Percentiles rank a stretch among this genome's conserved stretches.
Conservation (phyloP, 352 stramenopile genomes). For the Phytophthora capsici region DNA sequence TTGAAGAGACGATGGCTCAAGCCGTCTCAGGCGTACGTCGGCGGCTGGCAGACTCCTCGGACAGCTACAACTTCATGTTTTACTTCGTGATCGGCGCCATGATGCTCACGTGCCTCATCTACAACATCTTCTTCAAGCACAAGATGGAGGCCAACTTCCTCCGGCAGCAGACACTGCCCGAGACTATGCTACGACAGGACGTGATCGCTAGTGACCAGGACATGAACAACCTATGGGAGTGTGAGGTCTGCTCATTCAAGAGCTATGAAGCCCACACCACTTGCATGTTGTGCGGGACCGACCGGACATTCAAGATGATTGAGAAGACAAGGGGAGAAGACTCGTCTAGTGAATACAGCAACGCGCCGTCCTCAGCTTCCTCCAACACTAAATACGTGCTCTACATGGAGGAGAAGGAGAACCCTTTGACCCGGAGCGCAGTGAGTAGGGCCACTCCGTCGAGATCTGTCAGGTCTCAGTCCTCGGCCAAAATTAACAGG, state of each 20-base stretch:
- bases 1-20: not conserved
- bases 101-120: constrained; percentile 88
- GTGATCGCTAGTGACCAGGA: constrained; percentile 90
- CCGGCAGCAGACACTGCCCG: constrained; percentile 68
- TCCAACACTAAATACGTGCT: constrained; percentile 70
- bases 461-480: constrained; percentile 25
- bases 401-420: constrained; percentile 70
- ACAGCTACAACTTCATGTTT: constrained; percentile 90
- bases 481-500: constrained; percentile 53
- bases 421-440: constrained; percentile 45
- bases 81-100: constrained; percentile 89
- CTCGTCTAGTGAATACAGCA: constrained; percentile 37
- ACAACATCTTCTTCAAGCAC: constrained; percentile 91
- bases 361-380: constrained; percentile 42
- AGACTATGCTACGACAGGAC: constrained; percentile 88
- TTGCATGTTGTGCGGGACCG: constrained; percentile 91
- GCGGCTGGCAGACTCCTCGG: constrained; percentile 42
- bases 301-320: constrained; percentile 75
- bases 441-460: constrained; percentile 24
- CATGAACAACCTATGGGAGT: constrained; percentile 89
- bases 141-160: constrained; percentile 80
- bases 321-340: constrained; percentile 61
- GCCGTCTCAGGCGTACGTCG: constrained; percentile 15
- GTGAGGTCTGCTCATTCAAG: constrained; percentile 94
- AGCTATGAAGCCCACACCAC: constrained; percentile 89